Evolutionary conservation across 139 green algal species (phyloP).

Genomic region (Chlamydomonas incerta): DNA sequence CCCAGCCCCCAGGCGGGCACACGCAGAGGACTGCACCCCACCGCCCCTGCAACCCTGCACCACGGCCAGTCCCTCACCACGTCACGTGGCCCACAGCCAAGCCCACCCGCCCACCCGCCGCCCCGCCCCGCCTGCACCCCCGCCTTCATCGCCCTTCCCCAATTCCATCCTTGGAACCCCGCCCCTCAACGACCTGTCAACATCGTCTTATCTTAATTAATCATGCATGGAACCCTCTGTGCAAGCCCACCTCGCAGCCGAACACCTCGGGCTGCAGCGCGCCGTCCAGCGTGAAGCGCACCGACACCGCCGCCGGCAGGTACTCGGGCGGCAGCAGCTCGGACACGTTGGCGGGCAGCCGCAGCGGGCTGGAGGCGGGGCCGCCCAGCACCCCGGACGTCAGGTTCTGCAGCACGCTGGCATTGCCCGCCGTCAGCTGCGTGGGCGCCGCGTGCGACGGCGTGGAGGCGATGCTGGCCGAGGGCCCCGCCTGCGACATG

Average conservation of each 20-base stretch:
- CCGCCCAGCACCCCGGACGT: neutral
- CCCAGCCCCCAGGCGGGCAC: too few relatives aligned
- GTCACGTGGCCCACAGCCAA: too few relatives aligned
- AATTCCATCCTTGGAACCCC: too few relatives aligned
- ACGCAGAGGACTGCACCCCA: too few relatives aligned
- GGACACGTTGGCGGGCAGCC: conserved; percentile 17
- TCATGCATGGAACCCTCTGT: too few relatives aligned
- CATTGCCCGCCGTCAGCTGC: neutral
- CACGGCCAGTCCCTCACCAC: too few relatives aligned
- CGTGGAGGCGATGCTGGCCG: conserved; percentile 17
- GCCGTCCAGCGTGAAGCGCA: conserved; percentile 26
- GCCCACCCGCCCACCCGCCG: too few relatives aligned
- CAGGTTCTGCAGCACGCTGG: conserved; percentile 6
- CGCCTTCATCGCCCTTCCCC: too few relatives aligned
- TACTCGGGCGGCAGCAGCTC: conserved; percentile 26
- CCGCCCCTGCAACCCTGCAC: too few relatives aligned
- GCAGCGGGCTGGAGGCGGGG: neutral
- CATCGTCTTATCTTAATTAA: too few relatives aligned
- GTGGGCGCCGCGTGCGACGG: neutral
- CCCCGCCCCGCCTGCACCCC: too few relatives aligned
- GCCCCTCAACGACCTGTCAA: too few relatives aligned
- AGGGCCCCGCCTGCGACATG: neutral
- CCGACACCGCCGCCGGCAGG: conserved; percentile 28
- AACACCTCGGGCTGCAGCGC: neutral
- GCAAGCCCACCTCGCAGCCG: conserved; percentile 29